Conservation (phyloP, 225 moss, liverwort and hornwort genomes). For the Bryum argenteum region DNA sequence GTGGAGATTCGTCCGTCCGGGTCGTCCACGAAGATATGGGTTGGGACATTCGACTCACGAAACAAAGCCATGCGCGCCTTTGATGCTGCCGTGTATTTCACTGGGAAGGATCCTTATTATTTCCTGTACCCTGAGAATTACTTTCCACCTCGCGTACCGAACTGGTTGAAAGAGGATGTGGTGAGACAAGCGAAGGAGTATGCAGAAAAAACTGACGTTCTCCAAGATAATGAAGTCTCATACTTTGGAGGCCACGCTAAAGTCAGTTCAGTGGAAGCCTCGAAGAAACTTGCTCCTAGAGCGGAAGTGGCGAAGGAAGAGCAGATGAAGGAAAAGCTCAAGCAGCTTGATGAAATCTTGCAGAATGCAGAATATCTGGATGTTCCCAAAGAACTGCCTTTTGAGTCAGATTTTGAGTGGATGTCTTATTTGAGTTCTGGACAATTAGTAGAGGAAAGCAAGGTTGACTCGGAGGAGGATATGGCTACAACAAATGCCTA, state of each 20-base stretch:
- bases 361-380: background rate
- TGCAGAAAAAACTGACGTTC: conserved; percentile 10
- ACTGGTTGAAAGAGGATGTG: conserved; percentile 2
- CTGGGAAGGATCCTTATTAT: conserved; percentile 41
- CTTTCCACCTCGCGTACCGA: conserved; percentile 6
- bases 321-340: background rate
- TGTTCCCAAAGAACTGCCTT: background rate
- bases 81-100: conserved; percentile 39
- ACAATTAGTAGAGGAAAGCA: background rate
- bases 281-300: background rate
- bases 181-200: background rate
- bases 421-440: background rate
- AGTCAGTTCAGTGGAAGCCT: background rate
- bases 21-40: conserved; percentile 37
- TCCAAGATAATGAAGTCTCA: background rate
- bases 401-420: background rate
- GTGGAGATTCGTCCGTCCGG: conserved; percentile 43
- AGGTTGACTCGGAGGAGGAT: background rate
- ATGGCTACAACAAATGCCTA: background rate
- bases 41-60: conserved; percentile 45
- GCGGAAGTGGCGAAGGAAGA: conserved; percentile 1
- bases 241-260: conserved; percentile 8
- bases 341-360: conserved; percentile 21
- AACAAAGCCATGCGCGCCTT: conserved; percentile 37
- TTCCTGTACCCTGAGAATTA: conserved; percentile 29